phyloP scores from a whole-genome alignment of 306 rosid species.

The Comarum palustre region DNA sequence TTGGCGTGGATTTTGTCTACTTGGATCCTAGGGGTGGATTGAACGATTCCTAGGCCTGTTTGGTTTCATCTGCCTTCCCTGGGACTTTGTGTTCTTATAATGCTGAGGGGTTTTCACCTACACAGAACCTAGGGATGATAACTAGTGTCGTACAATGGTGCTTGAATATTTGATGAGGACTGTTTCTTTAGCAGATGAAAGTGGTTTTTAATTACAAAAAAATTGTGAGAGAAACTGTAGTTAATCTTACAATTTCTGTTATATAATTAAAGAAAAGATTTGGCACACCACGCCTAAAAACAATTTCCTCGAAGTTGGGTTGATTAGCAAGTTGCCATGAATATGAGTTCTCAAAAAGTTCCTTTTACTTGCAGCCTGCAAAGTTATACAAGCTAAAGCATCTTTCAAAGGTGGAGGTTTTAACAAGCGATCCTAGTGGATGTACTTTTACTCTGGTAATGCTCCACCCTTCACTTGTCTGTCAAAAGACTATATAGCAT shows the following conservation, averaged over 20 bases:
- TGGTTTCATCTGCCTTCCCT: background rate
- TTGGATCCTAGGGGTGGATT: background rate
- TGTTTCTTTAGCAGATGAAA: background rate
- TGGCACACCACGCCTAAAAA: background rate
- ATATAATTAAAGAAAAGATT: background rate
- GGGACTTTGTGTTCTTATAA: background rate
- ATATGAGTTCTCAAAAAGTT: background rate
- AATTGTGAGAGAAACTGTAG: background rate
- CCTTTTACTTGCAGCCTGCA: constrained; percentile 65
- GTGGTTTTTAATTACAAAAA: background rate
- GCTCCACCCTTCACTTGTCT: constrained; percentile 25
- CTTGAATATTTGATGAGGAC: background rate
- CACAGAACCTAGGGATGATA: background rate
- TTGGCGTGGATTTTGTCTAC: background rate
- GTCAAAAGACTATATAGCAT: background rate
- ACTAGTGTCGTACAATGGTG: background rate
- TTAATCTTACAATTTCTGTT: background rate
- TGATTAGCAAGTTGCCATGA: background rate
- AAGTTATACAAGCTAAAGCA: constrained; percentile 93
- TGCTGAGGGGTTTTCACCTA: background rate
- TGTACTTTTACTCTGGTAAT: constrained; percentile 88
- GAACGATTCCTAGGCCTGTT: background rate
- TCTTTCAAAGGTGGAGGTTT: constrained; percentile 88
- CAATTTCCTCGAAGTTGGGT: background rate
- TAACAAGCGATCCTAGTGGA: constrained; percentile 81